Conservation (phyloP, 148 eudicot species). For the Rhododendron williamsianum region DNA sequence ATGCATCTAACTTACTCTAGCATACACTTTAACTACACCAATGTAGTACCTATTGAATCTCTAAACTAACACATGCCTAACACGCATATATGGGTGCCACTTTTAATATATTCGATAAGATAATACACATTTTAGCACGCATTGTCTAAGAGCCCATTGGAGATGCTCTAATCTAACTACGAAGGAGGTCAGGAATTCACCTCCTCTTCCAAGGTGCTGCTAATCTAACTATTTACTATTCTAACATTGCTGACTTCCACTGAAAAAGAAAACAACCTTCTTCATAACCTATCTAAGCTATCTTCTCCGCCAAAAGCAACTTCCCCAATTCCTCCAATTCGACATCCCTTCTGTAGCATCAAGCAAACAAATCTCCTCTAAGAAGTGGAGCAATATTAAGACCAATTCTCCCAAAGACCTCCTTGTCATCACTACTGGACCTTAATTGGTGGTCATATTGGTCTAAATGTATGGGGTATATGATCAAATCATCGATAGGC, state of each 20-base stretch:
- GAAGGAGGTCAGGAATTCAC: neutral
- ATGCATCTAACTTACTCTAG: neutral
- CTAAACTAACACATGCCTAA: neutral
- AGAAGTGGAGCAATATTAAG: neutral
- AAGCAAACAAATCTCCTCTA: neutral
- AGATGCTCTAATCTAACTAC: neutral
- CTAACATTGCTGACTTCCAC: neutral
- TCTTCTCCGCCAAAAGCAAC: neutral
- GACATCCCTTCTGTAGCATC: neutral
- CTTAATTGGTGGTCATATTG: neutral
- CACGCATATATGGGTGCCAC: neutral
- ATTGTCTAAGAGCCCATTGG: neutral
- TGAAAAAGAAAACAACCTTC: neutral
- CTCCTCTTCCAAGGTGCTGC: neutral
- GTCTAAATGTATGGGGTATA: neutral
- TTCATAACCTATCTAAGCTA: neutral
- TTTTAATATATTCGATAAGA: neutral
- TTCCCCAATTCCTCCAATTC: neutral
- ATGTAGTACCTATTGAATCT: neutral
- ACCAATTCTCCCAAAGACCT: neutral
- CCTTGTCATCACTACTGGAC: neutral
- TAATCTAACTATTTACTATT: neutral
- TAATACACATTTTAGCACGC: neutral
- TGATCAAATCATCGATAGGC: neutral
- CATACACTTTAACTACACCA: neutral